Base-by-base conservation (phyloP, 2,329 filamentous ascomycete genomes). In the Colletotrichum sp. region DNA sequence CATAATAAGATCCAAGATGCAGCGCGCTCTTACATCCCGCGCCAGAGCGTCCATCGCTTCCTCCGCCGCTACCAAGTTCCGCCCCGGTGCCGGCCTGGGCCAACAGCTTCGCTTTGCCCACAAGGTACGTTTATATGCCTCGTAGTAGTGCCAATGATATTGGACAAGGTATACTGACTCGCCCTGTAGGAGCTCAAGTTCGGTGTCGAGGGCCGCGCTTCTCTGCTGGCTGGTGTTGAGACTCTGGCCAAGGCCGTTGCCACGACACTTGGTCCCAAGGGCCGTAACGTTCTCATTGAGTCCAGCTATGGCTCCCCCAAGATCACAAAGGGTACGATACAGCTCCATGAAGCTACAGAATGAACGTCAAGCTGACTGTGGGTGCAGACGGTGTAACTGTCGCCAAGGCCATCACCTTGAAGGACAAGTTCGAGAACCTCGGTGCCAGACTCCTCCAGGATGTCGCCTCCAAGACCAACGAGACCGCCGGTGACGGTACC, bases 351-450 rank as follows among this genome's bases (percentile, higher is more conserved):
- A 69, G 25, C n/a, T 15, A 9, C 16, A 6, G 6, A 15, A 13
- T 22, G 3, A 55, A 6, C 10, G 56, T 22, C 56, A 27, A 74
- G 77, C 80, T 83, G 78, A 83, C 78, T 71, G n/a, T 52, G 28
- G 70, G 67, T 69, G 39, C 78, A 96, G 94, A 97, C 87, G 95
- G 95, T 93, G 95, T 97, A 62, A 96, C 94, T 81, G 95, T 97
- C 81, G 95, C 95, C 81, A 96, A 94, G 88, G 96, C 96, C 78
- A 94, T 99, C 83, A 92, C 92, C 78, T 93, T 99, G 79, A 93
- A 99, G 91, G 97, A 99, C 91, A 98, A 98, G 89, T 99, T 98
- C 87, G 97, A 99, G 90, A 99, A 99, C 91, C 95, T 99, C 81
- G 97, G 97, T 86, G 97, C 97, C 83, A 94, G 95, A 84, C 93